Conservation (phyloP, 768 basidiomycete species). For the Collybiopsis confluens region DNA sequence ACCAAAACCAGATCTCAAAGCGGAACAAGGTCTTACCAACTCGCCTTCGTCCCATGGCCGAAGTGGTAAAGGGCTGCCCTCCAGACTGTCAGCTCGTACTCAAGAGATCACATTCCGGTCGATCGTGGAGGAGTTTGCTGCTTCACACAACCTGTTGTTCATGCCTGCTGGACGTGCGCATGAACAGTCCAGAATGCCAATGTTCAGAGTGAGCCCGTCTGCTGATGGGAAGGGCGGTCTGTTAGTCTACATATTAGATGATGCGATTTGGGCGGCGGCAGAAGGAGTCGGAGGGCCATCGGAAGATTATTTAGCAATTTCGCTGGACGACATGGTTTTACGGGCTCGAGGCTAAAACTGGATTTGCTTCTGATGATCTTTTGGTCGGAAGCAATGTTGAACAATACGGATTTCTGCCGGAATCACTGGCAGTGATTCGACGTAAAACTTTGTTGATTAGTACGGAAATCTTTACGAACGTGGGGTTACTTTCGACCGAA, state of each 20-base stretch:
- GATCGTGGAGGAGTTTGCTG: slow-evolving; percentile 88
- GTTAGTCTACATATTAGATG: slow-evolving; percentile 85
- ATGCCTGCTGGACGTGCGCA: slow-evolving; percentile 85
- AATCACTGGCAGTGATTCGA: too few relatives aligned
- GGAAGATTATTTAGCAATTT: slow-evolving; percentile 70
- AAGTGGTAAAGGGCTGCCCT: slow-evolving; percentile 22
- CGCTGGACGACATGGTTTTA: slow-evolving; percentile 85
- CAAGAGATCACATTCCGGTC: slow-evolving; percentile 90
- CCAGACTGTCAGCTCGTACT: slow-evolving; percentile 44
- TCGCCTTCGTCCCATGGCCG: slow-evolving; percentile 22
- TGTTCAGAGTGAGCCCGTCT: slow-evolving; percentile 77
- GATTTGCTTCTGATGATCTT: too few relatives aligned
- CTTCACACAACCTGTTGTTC: slow-evolving; percentile 83
- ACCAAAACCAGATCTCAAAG: slow-evolving; percentile 60
- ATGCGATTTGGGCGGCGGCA: slow-evolving; percentile 85
- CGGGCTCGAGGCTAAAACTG: slow-evolving; percentile 31
- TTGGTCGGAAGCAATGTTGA: too few relatives aligned
- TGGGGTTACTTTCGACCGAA: too few relatives aligned
- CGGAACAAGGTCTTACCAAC: slow-evolving; percentile 33
- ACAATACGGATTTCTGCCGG: too few relatives aligned
- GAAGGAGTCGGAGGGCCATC: slow-evolving; percentile 43
- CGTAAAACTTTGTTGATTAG: too few relatives aligned
- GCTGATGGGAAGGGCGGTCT: slow-evolving; percentile 85
- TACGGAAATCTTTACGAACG: too few relatives aligned
- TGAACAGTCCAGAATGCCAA: slow-evolving; percentile 80